A percentile compares a stretch with the other conserved stretches of the same genome.
phyloP scores from a whole-genome alignment of 1,284 basidiomycete genomes.

The Ustilago cynodontis region DNA sequence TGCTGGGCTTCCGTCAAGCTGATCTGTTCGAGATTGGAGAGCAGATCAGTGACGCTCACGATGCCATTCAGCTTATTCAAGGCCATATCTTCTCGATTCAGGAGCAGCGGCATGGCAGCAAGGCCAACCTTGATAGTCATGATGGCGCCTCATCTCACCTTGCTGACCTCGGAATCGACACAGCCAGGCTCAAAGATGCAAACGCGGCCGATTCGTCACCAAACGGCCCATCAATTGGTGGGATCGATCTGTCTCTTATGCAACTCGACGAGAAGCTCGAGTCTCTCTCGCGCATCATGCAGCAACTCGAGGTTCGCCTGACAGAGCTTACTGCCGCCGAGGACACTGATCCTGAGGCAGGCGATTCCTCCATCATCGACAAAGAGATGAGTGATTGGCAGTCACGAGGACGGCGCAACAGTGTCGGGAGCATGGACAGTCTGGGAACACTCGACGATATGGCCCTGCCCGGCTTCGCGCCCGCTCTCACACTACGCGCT shows the following conservation, averaged over 20 bases:
- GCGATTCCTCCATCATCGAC: constrained; percentile 46
- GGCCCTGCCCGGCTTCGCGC: constrained; percentile 37
- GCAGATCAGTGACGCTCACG: constrained; percentile 42
- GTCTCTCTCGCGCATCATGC: constrained; percentile 71
- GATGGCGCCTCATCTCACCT: not conserved
- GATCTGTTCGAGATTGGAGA: constrained; percentile 39
- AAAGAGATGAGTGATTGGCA: constrained; percentile 36
- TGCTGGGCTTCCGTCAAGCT: constrained; percentile 14
- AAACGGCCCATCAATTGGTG: constrained; percentile 62
- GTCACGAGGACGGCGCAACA: constrained; percentile 20
- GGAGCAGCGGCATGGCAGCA: constrained; percentile 52
- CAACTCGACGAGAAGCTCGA: constrained; percentile 84
- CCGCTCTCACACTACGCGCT: constrained; percentile 24
- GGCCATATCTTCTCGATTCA: constrained; percentile 54
- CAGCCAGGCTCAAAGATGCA: not conserved
- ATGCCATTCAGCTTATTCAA: constrained; percentile 41
- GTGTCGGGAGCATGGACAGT: constrained; percentile 42
- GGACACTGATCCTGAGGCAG: constrained; percentile 2
- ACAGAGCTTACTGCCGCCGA: constrained; percentile 13
- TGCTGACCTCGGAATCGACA: not conserved
- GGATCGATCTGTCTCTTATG: constrained; percentile 84
- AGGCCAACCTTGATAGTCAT: not conserved
- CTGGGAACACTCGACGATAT: constrained; percentile 48
- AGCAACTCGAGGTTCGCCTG: constrained; percentile 50
- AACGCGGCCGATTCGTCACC: not conserved